phyloP scores from a whole-genome alignment of 2,329 filamentous ascomycete species.

The Cercospora janseana region DNA sequence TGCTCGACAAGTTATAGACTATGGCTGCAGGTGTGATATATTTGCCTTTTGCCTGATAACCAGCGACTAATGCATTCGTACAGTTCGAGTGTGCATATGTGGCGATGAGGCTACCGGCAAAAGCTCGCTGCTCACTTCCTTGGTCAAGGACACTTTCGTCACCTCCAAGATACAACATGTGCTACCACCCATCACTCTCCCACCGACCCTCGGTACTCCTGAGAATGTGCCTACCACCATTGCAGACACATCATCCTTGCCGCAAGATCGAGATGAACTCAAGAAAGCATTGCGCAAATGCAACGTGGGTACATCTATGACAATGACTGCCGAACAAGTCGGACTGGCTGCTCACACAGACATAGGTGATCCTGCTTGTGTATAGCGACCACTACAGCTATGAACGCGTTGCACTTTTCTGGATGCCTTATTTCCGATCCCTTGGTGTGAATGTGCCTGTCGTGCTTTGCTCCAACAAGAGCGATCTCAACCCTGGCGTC shows the following conservation, averaged over 20 bases:
- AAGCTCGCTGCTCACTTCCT: constrained; percentile 67
- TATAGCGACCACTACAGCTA: constrained; percentile 99
- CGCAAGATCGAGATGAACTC: constrained; percentile 85
- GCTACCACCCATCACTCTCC: constrained; percentile 91
- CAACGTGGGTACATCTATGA: constrained; percentile 54
- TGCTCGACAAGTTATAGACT: constrained; percentile 16
- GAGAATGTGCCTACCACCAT: constrained; percentile 97
- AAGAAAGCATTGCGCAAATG: constrained; percentile 94
- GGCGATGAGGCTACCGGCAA: constrained; percentile 96
- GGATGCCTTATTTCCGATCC: constrained; percentile 97
- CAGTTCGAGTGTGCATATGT: constrained; percentile 91
- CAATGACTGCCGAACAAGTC: neutral
- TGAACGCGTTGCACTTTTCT: constrained; percentile 92
- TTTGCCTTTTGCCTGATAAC: neutral
- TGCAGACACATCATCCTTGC: constrained; percentile 92
- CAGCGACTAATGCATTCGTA: neutral
- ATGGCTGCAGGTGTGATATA: constrained; percentile 23
- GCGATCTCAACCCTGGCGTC: constrained; percentile 71
- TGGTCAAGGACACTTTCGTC: constrained; percentile 96
- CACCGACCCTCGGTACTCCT: constrained; percentile 85
- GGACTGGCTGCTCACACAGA: neutral
- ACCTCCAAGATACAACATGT: constrained; percentile 93
- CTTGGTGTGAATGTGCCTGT: constrained; percentile 98
- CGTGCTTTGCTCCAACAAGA: constrained; percentile 94
- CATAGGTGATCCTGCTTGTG: constrained; percentile 75